Percentiles rank a stretch among this genome's conserved stretches.
phyloP scores from a whole-genome alignment of 805 yeast species.

The Candida ipomoeae region DNA sequence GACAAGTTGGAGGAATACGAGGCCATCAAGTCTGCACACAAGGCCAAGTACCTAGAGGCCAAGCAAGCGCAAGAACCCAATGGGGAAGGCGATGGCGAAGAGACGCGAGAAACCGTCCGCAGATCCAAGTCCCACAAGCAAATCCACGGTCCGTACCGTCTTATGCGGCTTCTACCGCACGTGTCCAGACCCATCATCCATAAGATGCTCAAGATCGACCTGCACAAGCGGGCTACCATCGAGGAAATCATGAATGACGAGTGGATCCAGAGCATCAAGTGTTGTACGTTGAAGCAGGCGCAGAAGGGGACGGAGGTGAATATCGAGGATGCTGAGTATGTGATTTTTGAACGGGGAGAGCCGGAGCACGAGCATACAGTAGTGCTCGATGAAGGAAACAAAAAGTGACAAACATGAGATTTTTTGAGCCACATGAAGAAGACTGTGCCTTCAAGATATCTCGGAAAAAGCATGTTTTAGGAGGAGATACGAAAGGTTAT shows the following conservation, averaged over 20 bases:
- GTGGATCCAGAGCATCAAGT: slow-evolving; percentile 62
- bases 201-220: slow-evolving; percentile 60
- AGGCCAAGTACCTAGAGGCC: slow-evolving; percentile 25
- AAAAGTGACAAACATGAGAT: too few relatives aligned
- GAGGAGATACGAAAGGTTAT: too few relatives aligned
- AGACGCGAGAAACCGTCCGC: slow-evolving; percentile 9
- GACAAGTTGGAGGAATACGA: slow-evolving; percentile 35
- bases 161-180: slow-evolving; percentile 78
- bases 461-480: neutral
- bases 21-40: slow-evolving; percentile 31
- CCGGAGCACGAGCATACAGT: slow-evolving; percentile 41
- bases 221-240: slow-evolving; percentile 58
- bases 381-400: slow-evolving; percentile 19
- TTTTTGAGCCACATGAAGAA: too few relatives aligned
- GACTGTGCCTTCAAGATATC: too few relatives aligned
- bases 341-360: slow-evolving; percentile 29
- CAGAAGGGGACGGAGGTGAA: slow-evolving; percentile 20
- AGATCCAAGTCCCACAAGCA: slow-evolving; percentile 44
- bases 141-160: slow-evolving; percentile 78
- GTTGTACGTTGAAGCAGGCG: slow-evolving; percentile 48
- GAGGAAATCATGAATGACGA: slow-evolving; percentile 63
- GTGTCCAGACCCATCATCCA: slow-evolving; percentile 75
- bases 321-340: slow-evolving; percentile 37
- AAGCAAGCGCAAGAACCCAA: slow-evolving; percentile 9
- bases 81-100: slow-evolving; percentile 7